phyloP scores from a whole-genome alignment of 768 basidiomycete genomes.

The Kondoa subrosea region DNA sequence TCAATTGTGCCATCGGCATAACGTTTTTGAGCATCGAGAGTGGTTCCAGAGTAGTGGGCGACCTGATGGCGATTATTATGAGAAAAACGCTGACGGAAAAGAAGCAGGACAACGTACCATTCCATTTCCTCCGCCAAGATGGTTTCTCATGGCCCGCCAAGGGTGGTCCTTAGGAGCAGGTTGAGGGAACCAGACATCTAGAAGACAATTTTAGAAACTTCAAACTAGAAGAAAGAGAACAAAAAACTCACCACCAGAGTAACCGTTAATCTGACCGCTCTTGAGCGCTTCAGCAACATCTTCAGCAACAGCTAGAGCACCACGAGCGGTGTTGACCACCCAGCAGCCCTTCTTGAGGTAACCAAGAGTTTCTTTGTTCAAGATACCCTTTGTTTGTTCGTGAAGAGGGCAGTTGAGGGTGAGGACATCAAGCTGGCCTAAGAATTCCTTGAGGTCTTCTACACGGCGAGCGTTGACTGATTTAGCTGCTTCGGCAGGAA shows the following conservation, averaged over 20 bases:
- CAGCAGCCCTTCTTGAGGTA: slow-evolving; percentile 85
- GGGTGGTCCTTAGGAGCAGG: slow-evolving; percentile 72
- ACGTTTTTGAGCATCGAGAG: slow-evolving; percentile 58
- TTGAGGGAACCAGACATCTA: slow-evolving; percentile 60
- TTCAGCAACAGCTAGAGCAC: slow-evolving; percentile 73
- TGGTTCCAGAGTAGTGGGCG: slow-evolving; percentile 72
- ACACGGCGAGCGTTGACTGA: slow-evolving; percentile 56
- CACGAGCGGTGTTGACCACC: slow-evolving; percentile 56
- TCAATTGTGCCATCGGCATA: slow-evolving; percentile 57
- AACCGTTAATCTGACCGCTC: slow-evolving; percentile 55
- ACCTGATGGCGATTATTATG: background rate
- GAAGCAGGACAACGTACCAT: slow-evolving; percentile 2
- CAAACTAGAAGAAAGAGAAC: background rate
- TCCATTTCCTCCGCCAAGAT: slow-evolving; percentile 16
- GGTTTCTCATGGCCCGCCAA: slow-evolving; percentile 57
- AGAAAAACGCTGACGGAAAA: background rate
- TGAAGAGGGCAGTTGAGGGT: slow-evolving; percentile 81
- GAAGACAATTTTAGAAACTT: slow-evolving; percentile 26
- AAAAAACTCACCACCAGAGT: slow-evolving; percentile 17
- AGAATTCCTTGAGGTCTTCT: slow-evolving; percentile 55
- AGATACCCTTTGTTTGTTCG: slow-evolving; percentile 60
- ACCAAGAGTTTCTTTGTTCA: slow-evolving; percentile 63
- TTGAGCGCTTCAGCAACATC: slow-evolving; percentile 59
- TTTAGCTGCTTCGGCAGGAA: slow-evolving; percentile 44
- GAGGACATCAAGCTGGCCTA: slow-evolving; percentile 37